These are phyloP conservation scores for Heterobasidion parviporum DNA, from an alignment of 1,284 basidiomycete species.

Conservation along the genomic window DNA sequence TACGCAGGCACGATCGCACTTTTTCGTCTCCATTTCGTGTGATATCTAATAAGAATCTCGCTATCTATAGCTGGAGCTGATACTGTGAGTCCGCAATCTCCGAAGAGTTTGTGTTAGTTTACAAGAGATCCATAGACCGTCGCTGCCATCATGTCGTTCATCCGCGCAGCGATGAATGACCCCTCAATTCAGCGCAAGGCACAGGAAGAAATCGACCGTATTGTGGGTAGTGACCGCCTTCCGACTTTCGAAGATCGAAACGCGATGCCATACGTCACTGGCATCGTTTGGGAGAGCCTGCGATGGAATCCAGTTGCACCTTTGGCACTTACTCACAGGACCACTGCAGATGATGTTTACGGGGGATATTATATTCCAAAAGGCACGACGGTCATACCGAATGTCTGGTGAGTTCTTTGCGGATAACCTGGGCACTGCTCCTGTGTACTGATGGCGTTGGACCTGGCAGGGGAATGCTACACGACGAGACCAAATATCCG, in stretches of 20 bases:
- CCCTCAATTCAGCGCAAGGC: slow-evolving; percentile 30
- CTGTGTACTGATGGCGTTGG: slow-evolving; percentile 4
- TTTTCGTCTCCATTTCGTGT: not conserved
- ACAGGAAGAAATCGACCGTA: slow-evolving; percentile 30
- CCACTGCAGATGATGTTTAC: slow-evolving; percentile 18
- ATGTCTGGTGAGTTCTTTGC: not conserved
- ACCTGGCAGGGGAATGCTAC: not conserved
- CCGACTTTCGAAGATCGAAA: slow-evolving; percentile 27
- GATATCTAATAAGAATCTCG: not conserved
- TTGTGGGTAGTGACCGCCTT: slow-evolving; percentile 24
- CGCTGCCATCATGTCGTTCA: slow-evolving; percentile 20
- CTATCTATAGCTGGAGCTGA: not conserved
- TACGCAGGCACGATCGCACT: not conserved
- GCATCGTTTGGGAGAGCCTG: slow-evolving; percentile 28
- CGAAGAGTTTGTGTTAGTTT: slow-evolving; percentile 1
- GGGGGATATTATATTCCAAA: slow-evolving; percentile 25
- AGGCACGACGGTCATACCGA: slow-evolving; percentile 14
- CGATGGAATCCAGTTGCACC: slow-evolving; percentile 25
- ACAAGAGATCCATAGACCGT: slow-evolving; percentile 14
- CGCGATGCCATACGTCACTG: slow-evolving; percentile 28
- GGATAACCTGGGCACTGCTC: not conserved
- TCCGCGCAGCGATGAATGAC: slow-evolving; percentile 27
- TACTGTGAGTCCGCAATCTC: not conserved
- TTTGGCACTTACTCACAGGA: slow-evolving; percentile 3
- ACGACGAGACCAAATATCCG: not conserved